These are phyloP conservation scores for Haplosporangium sp. DNA, from an alignment of 371 early-diverging fungal genomes.

Conservation along the genomic window DNA sequence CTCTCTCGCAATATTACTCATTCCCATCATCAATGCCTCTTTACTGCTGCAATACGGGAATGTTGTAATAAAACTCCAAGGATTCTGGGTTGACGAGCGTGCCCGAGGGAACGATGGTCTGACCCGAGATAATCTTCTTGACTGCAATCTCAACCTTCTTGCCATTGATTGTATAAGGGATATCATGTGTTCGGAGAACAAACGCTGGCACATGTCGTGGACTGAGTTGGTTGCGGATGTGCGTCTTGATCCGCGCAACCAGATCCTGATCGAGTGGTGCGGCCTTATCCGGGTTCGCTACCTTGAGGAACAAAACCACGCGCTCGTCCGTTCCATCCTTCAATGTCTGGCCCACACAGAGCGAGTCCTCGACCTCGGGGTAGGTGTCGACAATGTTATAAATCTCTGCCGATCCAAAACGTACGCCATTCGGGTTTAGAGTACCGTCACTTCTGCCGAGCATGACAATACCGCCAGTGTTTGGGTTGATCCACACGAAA, in stretches of 20 bases:
- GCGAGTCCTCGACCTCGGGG: conserved; percentile 74
- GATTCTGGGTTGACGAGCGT: conserved; percentile 91
- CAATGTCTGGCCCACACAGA: conserved; percentile 83
- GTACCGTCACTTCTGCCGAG: conserved; percentile 97
- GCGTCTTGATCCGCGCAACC: conserved; percentile 69
- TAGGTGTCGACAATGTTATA: conserved; percentile 87
- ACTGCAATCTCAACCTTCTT: conserved; percentile 98
- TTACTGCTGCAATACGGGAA: conserved; percentile 62
- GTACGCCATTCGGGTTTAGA: conserved; percentile 93
- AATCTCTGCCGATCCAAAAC: conserved; percentile 96
- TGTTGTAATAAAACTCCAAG: conserved; percentile 77
- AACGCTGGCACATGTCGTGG: conserved; percentile 95
- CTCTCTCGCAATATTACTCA: neutral
- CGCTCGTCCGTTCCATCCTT: conserved; percentile 87
- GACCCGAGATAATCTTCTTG: conserved; percentile 89
- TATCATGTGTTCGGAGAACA: conserved; percentile 82
- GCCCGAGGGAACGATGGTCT: conserved; percentile 76
- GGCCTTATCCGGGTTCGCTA: conserved; percentile 59
- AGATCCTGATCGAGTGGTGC: conserved; percentile 55
- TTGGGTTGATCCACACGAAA: conserved; percentile 85
- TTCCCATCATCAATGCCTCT: neutral
- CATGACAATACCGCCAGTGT: conserved; percentile 95
- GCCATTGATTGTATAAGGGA: conserved; percentile 97
- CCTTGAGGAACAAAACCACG: conserved; percentile 90
- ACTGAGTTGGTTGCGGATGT: conserved; percentile 87